Conservation (phyloP, 1,139 yeast genomes). For the Yamadazyma sp. region DNA sequence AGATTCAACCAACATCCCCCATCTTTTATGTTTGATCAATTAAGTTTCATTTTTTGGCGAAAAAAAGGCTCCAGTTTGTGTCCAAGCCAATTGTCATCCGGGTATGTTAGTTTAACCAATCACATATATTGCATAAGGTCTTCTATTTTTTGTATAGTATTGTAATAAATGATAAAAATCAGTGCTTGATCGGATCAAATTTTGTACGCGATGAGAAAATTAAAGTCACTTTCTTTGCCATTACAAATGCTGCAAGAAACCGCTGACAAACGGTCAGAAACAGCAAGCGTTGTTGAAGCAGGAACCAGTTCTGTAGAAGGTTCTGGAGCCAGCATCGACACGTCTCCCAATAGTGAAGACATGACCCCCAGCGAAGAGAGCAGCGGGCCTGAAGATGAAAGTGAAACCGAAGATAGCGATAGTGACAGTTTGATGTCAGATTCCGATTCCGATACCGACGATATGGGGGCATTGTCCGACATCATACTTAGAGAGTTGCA, state of each 20-base stretch:
- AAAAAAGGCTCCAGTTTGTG: background rate
- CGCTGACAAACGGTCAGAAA: background rate
- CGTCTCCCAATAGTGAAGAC: background rate
- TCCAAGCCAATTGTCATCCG: background rate
- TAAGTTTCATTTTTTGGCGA: too few relatives aligned
- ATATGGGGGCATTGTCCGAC: conserved; percentile 32
- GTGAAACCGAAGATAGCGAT: conserved; percentile 3
- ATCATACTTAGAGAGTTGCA: conserved; percentile 55
- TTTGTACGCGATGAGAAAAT: conserved; percentile 1
- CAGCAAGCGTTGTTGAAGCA: background rate
- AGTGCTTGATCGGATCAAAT: too few relatives aligned
- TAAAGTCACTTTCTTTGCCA: background rate
- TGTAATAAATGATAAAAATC: conserved; percentile 4
- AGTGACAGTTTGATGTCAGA: conserved; percentile 4
- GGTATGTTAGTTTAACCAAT: background rate
- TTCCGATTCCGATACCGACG: conserved; percentile 12
- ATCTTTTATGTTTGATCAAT: background rate
- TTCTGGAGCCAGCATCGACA: background rate
- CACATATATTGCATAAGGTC: conserved; percentile 4
- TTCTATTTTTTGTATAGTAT: conserved; percentile 5
- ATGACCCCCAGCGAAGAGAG: background rate
- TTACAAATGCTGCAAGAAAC: background rate
- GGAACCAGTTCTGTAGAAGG: background rate
- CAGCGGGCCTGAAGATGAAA: background rate
- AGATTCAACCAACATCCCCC: background rate